Percentiles rank a stretch among this genome's conserved stretches.
phyloP scores from a whole-genome alignment of 176 grass and related monocot genomes.

The Triticum timopheevii region DNA sequence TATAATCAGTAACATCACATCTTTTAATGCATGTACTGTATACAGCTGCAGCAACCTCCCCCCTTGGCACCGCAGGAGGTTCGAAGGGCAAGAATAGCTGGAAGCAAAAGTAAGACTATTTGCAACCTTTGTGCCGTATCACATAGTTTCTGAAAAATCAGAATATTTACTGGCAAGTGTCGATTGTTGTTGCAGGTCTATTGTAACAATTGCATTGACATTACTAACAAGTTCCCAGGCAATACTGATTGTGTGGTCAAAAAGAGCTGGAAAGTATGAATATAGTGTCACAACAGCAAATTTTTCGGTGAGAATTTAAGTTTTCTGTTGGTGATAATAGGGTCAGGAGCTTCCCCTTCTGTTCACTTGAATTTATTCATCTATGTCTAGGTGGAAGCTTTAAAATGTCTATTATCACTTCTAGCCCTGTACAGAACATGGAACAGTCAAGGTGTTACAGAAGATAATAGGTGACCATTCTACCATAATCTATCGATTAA shows the following conservation, averaged over 20 bases:
- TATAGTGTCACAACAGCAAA: slow-evolving; percentile 98
- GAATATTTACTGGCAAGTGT: slow-evolving; percentile 12
- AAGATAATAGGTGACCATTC: slow-evolving; percentile 72
- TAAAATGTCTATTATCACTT: slow-evolving; percentile 83
- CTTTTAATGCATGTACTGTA: neutral
- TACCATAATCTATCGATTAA: neutral
- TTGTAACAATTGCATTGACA: slow-evolving; percentile 83
- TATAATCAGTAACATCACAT: neutral
- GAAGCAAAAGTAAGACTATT: slow-evolving; percentile 76
- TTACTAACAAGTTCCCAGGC: slow-evolving; percentile 94
- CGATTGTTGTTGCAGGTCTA: slow-evolving; percentile 44
- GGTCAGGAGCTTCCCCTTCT: neutral
- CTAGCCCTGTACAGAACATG: slow-evolving; percentile 66
- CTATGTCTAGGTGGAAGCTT: slow-evolving; percentile 70
- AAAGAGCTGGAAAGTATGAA: slow-evolving; percentile 87
- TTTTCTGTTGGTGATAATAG: slow-evolving; percentile 7
- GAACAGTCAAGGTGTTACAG: slow-evolving; percentile 75
- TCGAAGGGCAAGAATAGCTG: slow-evolving; percentile 62
- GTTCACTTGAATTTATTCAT: slow-evolving; percentile 21
- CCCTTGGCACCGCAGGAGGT: slow-evolving; percentile 24
- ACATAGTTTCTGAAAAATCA: slow-evolving; percentile 12
- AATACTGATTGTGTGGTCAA: slow-evolving; percentile 93
- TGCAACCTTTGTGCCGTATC: slow-evolving; percentile 12
- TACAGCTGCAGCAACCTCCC: slow-evolving; percentile 35
- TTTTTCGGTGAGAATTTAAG: slow-evolving; percentile 63